These are phyloP conservation scores for Brettanomyces sp. DNA, from an alignment of 805 yeast species.

Conservation along the genomic window DNA sequence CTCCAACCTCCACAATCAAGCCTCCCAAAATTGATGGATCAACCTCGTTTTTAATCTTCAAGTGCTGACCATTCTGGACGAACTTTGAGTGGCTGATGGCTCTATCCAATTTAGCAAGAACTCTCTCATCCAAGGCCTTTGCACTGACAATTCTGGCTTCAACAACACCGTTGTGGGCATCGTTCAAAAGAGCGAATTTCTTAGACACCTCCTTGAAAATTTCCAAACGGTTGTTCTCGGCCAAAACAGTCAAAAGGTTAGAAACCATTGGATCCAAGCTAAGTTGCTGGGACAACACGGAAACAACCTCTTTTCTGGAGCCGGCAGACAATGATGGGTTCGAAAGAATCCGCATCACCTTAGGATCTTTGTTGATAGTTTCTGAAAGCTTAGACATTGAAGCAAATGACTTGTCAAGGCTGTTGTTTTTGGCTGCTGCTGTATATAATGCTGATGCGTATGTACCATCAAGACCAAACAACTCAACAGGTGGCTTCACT, in stretches of 20 bases:
- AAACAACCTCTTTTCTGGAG: constrained; percentile 67
- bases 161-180: constrained; percentile 85
- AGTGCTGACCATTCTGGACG: constrained; percentile 80
- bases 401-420: constrained; percentile 57
- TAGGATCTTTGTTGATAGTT: constrained; percentile 51
- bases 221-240: constrained; percentile 88
- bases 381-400: constrained; percentile 52
- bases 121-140: constrained; percentile 71
- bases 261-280: constrained; percentile 59
- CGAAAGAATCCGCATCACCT: constrained; percentile 49
- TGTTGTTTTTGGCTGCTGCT: constrained; percentile 77
- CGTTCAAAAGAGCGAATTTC: constrained; percentile 70
- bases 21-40: constrained; percentile 94
- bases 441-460: constrained; percentile 92
- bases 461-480: constrained; percentile 93
- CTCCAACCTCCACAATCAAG: constrained; percentile 90
- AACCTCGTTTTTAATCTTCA: constrained; percentile 73
- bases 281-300: constrained; percentile 39
- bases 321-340: constrained; percentile 78
- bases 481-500: constrained; percentile 82
- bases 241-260: constrained; percentile 76
- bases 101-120: constrained; percentile 66
- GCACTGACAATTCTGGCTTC: constrained; percentile 91
- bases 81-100: constrained; percentile 70
- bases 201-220: constrained; percentile 55